These are phyloP conservation scores for Rhypophila decipiens DNA, from an alignment of 495 filamentous ascomycete species.

Conservation along the genomic window DNA sequence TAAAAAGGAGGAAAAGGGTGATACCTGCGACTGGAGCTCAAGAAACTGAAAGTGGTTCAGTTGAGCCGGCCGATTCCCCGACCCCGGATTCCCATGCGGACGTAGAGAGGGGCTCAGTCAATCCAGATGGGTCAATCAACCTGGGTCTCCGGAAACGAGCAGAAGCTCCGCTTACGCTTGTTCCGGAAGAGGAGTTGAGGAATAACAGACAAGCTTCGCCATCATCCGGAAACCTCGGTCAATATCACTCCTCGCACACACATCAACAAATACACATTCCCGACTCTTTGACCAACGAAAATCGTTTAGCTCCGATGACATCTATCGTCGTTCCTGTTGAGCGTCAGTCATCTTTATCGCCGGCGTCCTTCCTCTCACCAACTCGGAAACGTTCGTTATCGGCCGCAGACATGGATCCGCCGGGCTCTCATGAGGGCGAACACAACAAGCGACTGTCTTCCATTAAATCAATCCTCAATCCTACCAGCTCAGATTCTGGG, in stretches of 20 bases:
- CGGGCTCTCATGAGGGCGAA: slow-evolving; percentile 21
- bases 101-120: slow-evolving; percentile 40
- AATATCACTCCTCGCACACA: slow-evolving; percentile 38
- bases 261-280: slow-evolving; percentile 27
- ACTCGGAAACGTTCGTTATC: slow-evolving; percentile 64
- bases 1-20: slow-evolving; percentile 93
- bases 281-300: slow-evolving; percentile 45
- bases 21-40: slow-evolving; percentile 62
- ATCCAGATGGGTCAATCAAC: slow-evolving; percentile 52
- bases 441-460: slow-evolving; percentile 60
- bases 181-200: slow-evolving; percentile 40
- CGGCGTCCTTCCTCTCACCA: slow-evolving; percentile 46
- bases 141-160: slow-evolving; percentile 51
- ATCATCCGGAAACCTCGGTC: slow-evolving; percentile 31
- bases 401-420: slow-evolving; percentile 40
- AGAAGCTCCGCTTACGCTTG: slow-evolving; percentile 32
- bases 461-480: slow-evolving; percentile 77
- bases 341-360: slow-evolving; percentile 44
- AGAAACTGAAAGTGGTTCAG: slow-evolving; percentile 34
- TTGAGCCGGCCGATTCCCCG: slow-evolving; percentile 38
- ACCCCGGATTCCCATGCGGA: slow-evolving; percentile 30
- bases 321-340: slow-evolving; percentile 34
- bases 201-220: slow-evolving; percentile 32
- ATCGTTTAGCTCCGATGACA: slow-evolving; percentile 48
- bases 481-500: slow-evolving; percentile 25